phyloP scores from a whole-genome alignment of 2,329 filamentous ascomycete genomes.

The Fusarium ambrosium region DNA sequence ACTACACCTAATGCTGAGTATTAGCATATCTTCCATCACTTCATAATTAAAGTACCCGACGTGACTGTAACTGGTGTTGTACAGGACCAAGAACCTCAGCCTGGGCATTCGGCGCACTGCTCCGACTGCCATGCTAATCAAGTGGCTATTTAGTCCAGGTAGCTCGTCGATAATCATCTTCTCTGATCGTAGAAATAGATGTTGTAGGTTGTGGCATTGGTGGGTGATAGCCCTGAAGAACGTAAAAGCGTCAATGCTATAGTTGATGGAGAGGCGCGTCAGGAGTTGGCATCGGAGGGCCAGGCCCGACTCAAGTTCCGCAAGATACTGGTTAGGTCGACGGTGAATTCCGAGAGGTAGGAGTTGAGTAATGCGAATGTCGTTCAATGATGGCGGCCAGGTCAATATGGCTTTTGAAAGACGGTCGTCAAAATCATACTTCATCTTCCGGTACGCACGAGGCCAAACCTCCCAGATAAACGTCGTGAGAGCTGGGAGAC shows the following conservation, averaged over 20 bases:
- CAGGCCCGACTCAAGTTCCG: not conserved
- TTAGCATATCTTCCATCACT: not conserved
- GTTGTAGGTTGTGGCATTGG: not conserved
- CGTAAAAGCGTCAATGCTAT: slow-evolving; percentile 2
- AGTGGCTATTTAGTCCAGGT: not conserved
- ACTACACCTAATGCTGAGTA: not conserved
- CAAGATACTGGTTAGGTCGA: not conserved
- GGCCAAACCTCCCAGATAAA: not conserved
- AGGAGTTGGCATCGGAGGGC: not conserved
- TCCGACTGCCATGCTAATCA: not conserved
- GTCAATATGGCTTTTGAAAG: not conserved
- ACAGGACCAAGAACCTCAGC: not conserved
- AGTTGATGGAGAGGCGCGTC: not conserved
- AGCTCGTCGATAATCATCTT: not conserved
- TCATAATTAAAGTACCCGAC: slow-evolving; percentile 7
- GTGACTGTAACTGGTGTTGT: not conserved
- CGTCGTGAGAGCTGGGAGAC: not conserved
- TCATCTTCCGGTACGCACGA: not conserved
- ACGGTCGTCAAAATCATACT: not conserved
- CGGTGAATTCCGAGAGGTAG: not conserved
- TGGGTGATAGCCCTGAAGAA: slow-evolving; percentile 2
- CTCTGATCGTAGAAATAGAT: not conserved
- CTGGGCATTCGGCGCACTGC: slow-evolving; percentile 1
- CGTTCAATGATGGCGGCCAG: slow-evolving; percentile 4
- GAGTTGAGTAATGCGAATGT: not conserved